Percentiles rank a stretch among this genome's conserved stretches.
These are phyloP conservation scores for Aleurites moluccanus DNA, from an alignment of 441 rosid species.

Conservation along the genomic window DNA sequence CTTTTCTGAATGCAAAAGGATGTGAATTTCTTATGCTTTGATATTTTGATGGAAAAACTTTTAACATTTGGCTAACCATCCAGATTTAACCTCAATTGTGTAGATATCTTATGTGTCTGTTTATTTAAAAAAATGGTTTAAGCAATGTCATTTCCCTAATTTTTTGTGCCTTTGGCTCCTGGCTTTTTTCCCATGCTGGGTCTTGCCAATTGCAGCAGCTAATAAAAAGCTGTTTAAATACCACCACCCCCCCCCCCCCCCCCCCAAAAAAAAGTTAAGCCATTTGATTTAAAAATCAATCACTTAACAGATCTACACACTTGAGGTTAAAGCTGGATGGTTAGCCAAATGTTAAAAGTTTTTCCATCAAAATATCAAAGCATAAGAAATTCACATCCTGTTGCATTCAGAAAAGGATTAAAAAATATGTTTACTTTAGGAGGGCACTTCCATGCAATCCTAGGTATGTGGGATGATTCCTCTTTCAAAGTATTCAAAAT, in stretches of 20 bases:
- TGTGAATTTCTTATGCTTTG: not conserved
- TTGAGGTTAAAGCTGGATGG: not conserved
- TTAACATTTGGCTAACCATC: not conserved
- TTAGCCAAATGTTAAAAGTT: not conserved
- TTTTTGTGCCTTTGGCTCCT: too few relatives aligned
- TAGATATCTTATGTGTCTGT: too few relatives aligned
- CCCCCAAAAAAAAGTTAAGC: too few relatives aligned
- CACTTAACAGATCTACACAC: too few relatives aligned
- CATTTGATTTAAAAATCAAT: not conserved
- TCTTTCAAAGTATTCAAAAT: conserved; percentile 18
- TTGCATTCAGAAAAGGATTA: not conserved
- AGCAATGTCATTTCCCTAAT: too few relatives aligned
- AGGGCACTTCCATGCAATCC: conserved; percentile 54
- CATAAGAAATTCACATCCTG: not conserved
- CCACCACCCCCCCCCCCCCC: too few relatives aligned
- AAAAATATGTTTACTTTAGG: conserved; percentile 44
- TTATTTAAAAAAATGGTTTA: too few relatives aligned
- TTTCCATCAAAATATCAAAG: not conserved
- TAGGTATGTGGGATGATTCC: conserved; percentile 27
- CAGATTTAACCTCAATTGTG: not conserved
- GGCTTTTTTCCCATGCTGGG: too few relatives aligned
- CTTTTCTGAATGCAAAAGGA: not conserved
- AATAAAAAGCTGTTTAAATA: too few relatives aligned
- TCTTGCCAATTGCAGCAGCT: too few relatives aligned
- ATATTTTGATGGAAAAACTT: not conserved